A percentile compares a stretch with the other conserved stretches of the same genome.
phyloP scores from a whole-genome alignment of 2,329 filamentous ascomycete species.

The Alternaria viburni region DNA sequence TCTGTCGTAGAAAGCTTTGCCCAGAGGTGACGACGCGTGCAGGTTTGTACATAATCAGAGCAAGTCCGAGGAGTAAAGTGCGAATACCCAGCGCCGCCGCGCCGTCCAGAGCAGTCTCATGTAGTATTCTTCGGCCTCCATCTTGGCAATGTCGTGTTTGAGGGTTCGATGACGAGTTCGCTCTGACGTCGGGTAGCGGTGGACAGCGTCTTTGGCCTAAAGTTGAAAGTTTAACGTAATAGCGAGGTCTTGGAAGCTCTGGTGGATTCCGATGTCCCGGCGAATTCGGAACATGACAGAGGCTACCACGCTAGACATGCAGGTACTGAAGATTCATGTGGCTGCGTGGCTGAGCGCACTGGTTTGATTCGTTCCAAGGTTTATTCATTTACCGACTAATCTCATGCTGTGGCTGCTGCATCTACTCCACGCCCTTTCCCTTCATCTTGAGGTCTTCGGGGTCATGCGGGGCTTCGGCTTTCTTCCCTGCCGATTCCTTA shows the following conservation, averaged over 20 bases:
- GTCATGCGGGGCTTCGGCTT: constrained; percentile 26
- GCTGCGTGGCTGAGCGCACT: constrained; percentile 2
- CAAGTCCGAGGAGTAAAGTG: background rate
- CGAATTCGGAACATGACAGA: constrained; percentile 3
- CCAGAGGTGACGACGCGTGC: constrained; percentile 16
- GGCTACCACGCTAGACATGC: constrained; percentile 4
- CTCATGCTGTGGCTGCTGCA: background rate
- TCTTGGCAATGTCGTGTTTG: constrained; percentile 17
- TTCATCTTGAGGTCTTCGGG: constrained; percentile 38
- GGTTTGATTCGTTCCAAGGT: constrained; percentile 2
- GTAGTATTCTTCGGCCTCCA: constrained; percentile 13
- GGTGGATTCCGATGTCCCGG: constrained; percentile 17
- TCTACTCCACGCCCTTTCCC: constrained; percentile 38
- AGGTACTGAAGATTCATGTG: constrained; percentile 10
- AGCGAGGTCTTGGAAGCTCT: constrained; percentile 21
- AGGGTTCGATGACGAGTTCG: constrained; percentile 24
- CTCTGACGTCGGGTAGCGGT: constrained; percentile 6
- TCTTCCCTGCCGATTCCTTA: constrained; percentile 25
- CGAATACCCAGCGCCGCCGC: background rate
- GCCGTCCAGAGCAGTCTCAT: constrained; percentile 19
- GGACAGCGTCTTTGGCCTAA: background rate
- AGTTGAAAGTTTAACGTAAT: constrained; percentile 24
- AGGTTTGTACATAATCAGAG: constrained; percentile 15
- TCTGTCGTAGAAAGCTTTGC: constrained; percentile 8
- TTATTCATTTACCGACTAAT: background rate